Conservation (phyloP, 2,329 filamentous ascomycete genomes). For the Ophiostoma triangulosporum region DNA sequence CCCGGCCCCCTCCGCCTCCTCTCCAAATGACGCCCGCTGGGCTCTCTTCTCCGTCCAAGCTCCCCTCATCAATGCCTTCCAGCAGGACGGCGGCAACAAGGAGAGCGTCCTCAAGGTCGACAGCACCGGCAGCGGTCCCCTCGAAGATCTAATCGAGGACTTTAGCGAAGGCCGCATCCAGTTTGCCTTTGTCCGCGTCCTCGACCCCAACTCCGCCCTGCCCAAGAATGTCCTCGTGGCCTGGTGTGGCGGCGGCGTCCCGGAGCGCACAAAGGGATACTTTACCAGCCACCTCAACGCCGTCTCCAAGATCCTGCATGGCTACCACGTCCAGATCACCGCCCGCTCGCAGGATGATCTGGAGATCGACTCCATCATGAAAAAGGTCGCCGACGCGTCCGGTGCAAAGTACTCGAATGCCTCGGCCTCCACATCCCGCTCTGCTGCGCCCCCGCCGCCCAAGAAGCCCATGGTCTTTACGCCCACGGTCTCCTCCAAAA, state of each 20-base stretch:
- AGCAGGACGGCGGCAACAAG: slow-evolving; percentile 67
- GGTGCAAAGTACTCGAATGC: slow-evolving; percentile 83
- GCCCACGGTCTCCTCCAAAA: slow-evolving; percentile 43
- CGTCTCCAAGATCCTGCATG: slow-evolving; percentile 84
- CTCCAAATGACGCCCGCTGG: slow-evolving; percentile 82
- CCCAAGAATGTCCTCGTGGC: slow-evolving; percentile 89
- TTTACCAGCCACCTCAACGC: slow-evolving; percentile 89
- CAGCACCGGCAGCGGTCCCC: slow-evolving; percentile 73
- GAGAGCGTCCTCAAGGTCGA: slow-evolving; percentile 95
- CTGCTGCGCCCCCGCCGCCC: slow-evolving; percentile 39
- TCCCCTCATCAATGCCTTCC: slow-evolving; percentile 84
- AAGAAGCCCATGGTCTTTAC: slow-evolving; percentile 80
- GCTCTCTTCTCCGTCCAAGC: slow-evolving; percentile 87
- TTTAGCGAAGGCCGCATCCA: slow-evolving; percentile 95
- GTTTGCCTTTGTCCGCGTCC: slow-evolving; percentile 93
- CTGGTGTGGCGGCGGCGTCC: slow-evolving; percentile 95
- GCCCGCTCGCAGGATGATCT: slow-evolving; percentile 84
- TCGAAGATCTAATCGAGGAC: slow-evolving; percentile 81
- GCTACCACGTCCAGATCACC: slow-evolving; percentile 95
- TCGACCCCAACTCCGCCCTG: slow-evolving; percentile 78
- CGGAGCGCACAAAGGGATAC: slow-evolving; percentile 96
- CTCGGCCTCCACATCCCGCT: background rate
- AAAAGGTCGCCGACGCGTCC: slow-evolving; percentile 89
- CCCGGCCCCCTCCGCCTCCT: slow-evolving; percentile 39
- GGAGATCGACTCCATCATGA: slow-evolving; percentile 73